phyloP scores from a whole-genome alignment of 768 basidiomycete genomes.

The Wakefieldia striispora region DNA sequence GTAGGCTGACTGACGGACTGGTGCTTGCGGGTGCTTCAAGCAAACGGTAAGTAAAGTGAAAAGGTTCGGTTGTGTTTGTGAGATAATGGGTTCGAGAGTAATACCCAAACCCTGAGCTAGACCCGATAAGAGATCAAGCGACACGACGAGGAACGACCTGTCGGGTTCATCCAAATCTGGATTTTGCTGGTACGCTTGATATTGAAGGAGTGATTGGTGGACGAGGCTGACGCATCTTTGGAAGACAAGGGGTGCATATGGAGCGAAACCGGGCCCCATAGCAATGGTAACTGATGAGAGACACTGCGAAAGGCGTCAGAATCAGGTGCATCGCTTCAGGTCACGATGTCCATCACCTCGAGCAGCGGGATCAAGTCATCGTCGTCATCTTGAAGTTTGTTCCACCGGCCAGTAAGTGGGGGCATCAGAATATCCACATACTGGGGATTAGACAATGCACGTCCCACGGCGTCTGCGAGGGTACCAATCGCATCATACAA shows the following conservation, averaged over 20 bases:
- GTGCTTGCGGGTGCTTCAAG: constrained; percentile 92
- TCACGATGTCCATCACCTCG: constrained; percentile 58
- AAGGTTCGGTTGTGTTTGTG: constrained; percentile 68
- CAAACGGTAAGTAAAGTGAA: constrained; percentile 82
- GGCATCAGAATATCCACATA: constrained; percentile 98
- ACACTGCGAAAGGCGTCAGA: constrained; percentile 54
- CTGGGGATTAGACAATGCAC: constrained; percentile 77
- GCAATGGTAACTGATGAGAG: constrained; percentile 97
- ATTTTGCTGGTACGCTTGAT: constrained; percentile 85
- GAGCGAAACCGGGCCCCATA: constrained; percentile 83
- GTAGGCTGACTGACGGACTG: constrained; percentile 94
- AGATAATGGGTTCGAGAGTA: constrained; percentile 71
- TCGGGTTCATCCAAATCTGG: constrained; percentile 94
- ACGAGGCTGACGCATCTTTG: constrained; percentile 88
- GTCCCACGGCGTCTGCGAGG: constrained; percentile 92
- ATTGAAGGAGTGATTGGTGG: constrained; percentile 76
- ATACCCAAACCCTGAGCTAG: constrained; percentile 91
- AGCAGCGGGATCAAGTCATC: constrained; percentile 91
- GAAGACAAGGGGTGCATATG: constrained; percentile 89
- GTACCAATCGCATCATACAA: constrained; percentile 99
- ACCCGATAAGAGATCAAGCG: constrained; percentile 94
- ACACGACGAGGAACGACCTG: constrained; percentile 95
- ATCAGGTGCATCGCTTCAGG: constrained; percentile 1
- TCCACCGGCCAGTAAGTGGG: constrained; percentile 86
- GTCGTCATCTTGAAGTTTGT: constrained; percentile 87